phyloP scores from a whole-genome alignment of 2,329 filamentous ascomycete species.

The Phaeosphaeriaceae sp. region DNA sequence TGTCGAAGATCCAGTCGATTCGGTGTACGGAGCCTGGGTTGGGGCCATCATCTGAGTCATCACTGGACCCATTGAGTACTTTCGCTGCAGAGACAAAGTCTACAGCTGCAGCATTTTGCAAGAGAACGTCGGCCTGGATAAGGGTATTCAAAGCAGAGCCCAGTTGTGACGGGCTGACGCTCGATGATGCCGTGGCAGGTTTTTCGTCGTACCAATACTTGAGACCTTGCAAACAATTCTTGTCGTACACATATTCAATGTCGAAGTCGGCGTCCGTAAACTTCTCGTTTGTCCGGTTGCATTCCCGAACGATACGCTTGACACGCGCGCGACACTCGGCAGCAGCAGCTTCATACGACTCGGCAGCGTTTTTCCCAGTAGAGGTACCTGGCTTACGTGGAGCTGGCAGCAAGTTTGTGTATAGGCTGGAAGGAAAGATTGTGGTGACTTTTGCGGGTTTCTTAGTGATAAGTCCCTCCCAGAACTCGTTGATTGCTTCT shows the following conservation, averaged over 20 bases:
- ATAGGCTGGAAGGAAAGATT: conserved; percentile 71
- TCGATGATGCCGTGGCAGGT: conserved; percentile 51
- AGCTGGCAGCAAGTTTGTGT: conserved; percentile 56
- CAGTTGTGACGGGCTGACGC: conserved; percentile 19
- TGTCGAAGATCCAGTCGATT: conserved; percentile 75
- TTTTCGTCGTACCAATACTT: conserved; percentile 52
- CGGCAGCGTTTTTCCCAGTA: conserved; percentile 66
- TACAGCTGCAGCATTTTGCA: conserved; percentile 21
- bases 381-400: conserved; percentile 55
- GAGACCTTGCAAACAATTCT: conserved; percentile 40
- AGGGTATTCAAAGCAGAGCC: conserved; percentile 35
- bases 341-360: conserved; percentile 75
- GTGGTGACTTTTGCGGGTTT: conserved; percentile 75
- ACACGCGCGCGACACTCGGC: conserved; percentile 70
- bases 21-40: conserved; percentile 37
- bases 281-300: conserved; percentile 79
- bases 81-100: conserved; percentile 64
- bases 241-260: conserved; percentile 71
- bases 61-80: conserved; percentile 52
- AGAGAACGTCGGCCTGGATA: conserved; percentile 27
- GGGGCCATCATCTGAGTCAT: conserved; percentile 25
- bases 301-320: conserved; percentile 64
- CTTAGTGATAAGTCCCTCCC: conserved; percentile 71
- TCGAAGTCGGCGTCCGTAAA: conserved; percentile 86
- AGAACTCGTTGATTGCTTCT: conserved; percentile 72